Conservation (phyloP, 805 yeast genomes). For the Hanseniaspora guilliermondii region DNA sequence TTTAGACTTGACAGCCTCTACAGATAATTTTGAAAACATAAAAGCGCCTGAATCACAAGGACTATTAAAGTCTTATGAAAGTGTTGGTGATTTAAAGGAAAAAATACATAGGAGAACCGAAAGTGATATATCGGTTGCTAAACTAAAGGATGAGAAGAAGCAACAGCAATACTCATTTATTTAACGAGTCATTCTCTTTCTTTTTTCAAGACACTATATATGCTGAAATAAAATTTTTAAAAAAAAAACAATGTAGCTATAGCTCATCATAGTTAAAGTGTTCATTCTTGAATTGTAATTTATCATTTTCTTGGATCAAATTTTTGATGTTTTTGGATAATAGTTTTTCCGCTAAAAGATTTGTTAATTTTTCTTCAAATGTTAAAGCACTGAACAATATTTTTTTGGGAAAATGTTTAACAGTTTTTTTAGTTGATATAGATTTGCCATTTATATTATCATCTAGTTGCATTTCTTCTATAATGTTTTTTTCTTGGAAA, state of each 20-base stretch:
- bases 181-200: not conserved
- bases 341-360: not conserved
- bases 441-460: not conserved
- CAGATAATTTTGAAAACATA: not conserved
- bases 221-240: not conserved
- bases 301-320: not conserved
- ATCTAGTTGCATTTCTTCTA: not conserved
- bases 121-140: conserved; percentile 6
- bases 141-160: conserved; percentile 5
- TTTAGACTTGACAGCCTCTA: not conserved
- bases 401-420: not conserved
- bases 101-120: conserved; percentile 6
- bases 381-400: not conserved
- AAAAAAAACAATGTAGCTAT: not conserved
- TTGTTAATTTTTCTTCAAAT: not conserved
- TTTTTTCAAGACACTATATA: not conserved
- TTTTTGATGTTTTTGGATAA: not conserved
- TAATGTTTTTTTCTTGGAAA: not conserved
- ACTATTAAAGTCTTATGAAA: not conserved
- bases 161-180: conserved; percentile 2
- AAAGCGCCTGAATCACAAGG: not conserved
- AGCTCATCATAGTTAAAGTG: not conserved
- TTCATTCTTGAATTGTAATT: not conserved
- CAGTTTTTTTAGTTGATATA: not conserved
- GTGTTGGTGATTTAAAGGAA: not conserved